Percentiles rank a stretch among this genome's conserved stretches.
phyloP scores from a whole-genome alignment of 1,139 yeast genomes.

The Yamadazyma triangularis region DNA sequence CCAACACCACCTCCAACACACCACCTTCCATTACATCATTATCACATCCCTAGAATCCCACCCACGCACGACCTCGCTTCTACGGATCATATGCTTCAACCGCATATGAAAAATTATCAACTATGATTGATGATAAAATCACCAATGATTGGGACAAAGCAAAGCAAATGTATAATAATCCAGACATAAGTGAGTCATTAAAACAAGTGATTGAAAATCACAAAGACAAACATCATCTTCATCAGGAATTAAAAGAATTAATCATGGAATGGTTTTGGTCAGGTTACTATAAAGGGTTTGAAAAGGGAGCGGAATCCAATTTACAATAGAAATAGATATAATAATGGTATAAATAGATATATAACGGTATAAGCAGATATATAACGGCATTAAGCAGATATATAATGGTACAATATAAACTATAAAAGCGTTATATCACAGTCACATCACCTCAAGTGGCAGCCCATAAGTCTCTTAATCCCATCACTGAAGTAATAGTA shows the following conservation, averaged over 20 bases:
- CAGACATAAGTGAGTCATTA: conserved; percentile 10
- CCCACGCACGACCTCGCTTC: no score
- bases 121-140: conserved; percentile 7
- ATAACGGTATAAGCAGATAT: no score
- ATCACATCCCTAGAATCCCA: no score
- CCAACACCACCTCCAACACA: no score
- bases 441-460: conserved; percentile 13
- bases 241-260: conserved; percentile 20
- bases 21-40: no score
- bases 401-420: no score
- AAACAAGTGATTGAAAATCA: conserved; percentile 12
- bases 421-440: no score
- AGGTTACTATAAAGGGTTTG: conserved; percentile 24
- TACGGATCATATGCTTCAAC: no score
- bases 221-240: conserved; percentile 13
- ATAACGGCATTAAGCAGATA: no score
- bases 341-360: conserved; percentile 1
- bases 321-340: no score
- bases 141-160: conserved; percentile 5
- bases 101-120: conserved; percentile 1
- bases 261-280: conserved; percentile 32
- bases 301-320: no score
- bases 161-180: conserved; percentile 4
- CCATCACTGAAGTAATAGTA: conserved; percentile 73
- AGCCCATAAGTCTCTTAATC: conserved; percentile 70